Conservation (phyloP, 2,329 filamentous ascomycete species). For the Talaromyces sp. region DNA sequence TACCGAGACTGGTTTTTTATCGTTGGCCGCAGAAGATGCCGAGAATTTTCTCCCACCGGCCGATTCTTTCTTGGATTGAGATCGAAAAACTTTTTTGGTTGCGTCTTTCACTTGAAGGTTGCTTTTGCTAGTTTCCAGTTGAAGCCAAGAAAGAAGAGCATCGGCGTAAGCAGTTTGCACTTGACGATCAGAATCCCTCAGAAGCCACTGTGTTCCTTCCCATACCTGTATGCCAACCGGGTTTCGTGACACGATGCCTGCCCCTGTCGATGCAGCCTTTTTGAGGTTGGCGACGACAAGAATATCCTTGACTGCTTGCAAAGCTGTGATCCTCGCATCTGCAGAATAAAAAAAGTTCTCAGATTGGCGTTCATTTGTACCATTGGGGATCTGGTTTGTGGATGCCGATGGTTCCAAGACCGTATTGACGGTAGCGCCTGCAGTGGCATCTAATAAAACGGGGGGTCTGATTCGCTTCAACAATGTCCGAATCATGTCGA, state of each 20-base stretch:
- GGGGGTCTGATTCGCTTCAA: slow-evolving; percentile 71
- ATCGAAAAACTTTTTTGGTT: slow-evolving; percentile 41
- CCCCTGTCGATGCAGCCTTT: slow-evolving; percentile 51
- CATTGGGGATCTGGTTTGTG: slow-evolving; percentile 36
- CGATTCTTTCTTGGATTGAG: slow-evolving; percentile 39
- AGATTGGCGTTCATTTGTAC: slow-evolving; percentile 50
- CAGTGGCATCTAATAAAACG: slow-evolving; percentile 39
- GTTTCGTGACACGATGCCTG: slow-evolving; percentile 64
- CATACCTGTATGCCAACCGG: slow-evolving; percentile 76
- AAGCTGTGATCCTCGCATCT: slow-evolving; percentile 59
- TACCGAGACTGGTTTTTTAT: slow-evolving; percentile 51
- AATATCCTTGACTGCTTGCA: slow-evolving; percentile 77
- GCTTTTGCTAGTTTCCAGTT: slow-evolving; percentile 66
- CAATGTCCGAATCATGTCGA: slow-evolving; percentile 85
- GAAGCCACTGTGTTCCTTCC: slow-evolving; percentile 94
- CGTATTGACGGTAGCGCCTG: slow-evolving; percentile 42
- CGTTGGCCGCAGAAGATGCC: slow-evolving; percentile 63
- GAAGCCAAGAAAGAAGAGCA: slow-evolving; percentile 77
- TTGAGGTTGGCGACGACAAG: slow-evolving; percentile 73
- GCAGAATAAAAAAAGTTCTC: slow-evolving; percentile 61
- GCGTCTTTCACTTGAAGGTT: slow-evolving; percentile 64
- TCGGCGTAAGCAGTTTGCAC: slow-evolving; percentile 84
- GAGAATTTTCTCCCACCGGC: slow-evolving; percentile 47
- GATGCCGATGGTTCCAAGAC: slow-evolving; percentile 45
- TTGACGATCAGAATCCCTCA: slow-evolving; percentile 71